Evolutionary conservation across 1,284 basidiomycete genomes (phyloP).

Genomic region (Cryptococcus wingfieldii): DNA sequence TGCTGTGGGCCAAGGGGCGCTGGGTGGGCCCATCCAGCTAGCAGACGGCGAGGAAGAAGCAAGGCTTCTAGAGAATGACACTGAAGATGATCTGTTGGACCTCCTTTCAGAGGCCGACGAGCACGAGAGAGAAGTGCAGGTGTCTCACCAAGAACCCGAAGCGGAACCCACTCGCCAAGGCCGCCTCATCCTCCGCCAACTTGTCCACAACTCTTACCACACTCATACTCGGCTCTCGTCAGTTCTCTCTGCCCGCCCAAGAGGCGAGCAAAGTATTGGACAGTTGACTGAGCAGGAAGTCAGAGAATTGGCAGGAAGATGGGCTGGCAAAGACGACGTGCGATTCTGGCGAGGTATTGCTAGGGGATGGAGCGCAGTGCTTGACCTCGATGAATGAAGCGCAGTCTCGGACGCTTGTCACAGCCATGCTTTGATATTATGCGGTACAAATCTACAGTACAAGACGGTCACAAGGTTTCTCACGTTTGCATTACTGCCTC

Average conservation of each 20-base stretch:
- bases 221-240: slow-evolving; percentile 22
- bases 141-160: slow-evolving; percentile 4
- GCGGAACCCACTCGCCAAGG: slow-evolving; percentile 32
- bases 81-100: slow-evolving; percentile 13
- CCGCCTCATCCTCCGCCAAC: slow-evolving; percentile 34
- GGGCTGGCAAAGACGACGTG: slow-evolving; percentile 16
- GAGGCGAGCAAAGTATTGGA: slow-evolving; percentile 2
- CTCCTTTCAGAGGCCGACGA: slow-evolving; percentile 1
- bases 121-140: neutral
- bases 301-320: slow-evolving; percentile 17
- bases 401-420: neutral
- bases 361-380: slow-evolving; percentile 11
- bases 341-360: slow-evolving; percentile 31
- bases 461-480: too few species aligned
- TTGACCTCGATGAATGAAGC: slow-evolving; percentile 6
- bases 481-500: slow-evolving; percentile 42
- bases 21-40: slow-evolving; percentile 17
- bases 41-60: slow-evolving; percentile 37
- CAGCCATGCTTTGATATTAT: too few species aligned
- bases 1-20: slow-evolving; percentile 28
- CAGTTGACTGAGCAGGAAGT: slow-evolving; percentile 19
- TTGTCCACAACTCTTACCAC: slow-evolving; percentile 43
- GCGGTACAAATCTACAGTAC: too few species aligned
- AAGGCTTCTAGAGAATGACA: slow-evolving; percentile 8
- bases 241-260: slow-evolving; percentile 4